A percentile compares a stretch with the other conserved stretches of the same genome.
Conservation (phyloP, 2,329 filamentous ascomycete genomes). For the Fusarium buxicola region DNA sequence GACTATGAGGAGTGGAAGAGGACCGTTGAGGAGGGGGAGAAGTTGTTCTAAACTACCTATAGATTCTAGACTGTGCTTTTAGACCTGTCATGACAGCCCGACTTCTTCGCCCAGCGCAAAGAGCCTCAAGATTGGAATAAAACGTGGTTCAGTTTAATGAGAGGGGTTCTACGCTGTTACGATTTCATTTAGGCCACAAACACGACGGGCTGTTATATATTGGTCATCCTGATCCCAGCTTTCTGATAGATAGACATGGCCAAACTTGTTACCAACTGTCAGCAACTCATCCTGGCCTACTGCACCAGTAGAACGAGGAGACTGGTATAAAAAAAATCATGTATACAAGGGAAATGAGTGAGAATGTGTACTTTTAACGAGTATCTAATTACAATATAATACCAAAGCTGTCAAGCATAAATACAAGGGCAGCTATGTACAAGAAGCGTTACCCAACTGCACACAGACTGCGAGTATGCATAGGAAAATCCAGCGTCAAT, state of each 20-base stretch:
- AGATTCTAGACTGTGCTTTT: constrained; percentile 8
- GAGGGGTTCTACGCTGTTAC: too few relatives aligned
- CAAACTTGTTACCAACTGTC: too few relatives aligned
- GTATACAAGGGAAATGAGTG: too few relatives aligned
- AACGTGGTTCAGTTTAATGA: background rate
- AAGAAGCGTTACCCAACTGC: background rate
- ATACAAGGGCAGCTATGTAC: background rate
- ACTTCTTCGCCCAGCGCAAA: background rate
- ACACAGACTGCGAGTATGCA: constrained; percentile 2
- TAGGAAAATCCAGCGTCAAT: background rate
- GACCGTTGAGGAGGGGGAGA: constrained; percentile 30
- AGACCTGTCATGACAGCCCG: background rate
- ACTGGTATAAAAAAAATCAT: too few relatives aligned
- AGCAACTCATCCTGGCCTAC: too few relatives aligned
- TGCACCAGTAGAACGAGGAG: too few relatives aligned
- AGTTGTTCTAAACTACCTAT: constrained; percentile 11
- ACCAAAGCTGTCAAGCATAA: background rate
- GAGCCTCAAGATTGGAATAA: background rate
- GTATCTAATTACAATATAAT: constrained; percentile 15
- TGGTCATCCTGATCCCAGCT: too few relatives aligned
- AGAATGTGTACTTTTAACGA: background rate
- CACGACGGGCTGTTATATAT: too few relatives aligned
- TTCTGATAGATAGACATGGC: too few relatives aligned
- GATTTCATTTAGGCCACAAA: background rate
- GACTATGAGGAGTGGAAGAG: constrained; percentile 51